Evolutionary conservation across 257 asterid species (phyloP), one percentile per base, ranked within the genome.

Genomic region (Dorcoceras hygrometricum): DNA sequence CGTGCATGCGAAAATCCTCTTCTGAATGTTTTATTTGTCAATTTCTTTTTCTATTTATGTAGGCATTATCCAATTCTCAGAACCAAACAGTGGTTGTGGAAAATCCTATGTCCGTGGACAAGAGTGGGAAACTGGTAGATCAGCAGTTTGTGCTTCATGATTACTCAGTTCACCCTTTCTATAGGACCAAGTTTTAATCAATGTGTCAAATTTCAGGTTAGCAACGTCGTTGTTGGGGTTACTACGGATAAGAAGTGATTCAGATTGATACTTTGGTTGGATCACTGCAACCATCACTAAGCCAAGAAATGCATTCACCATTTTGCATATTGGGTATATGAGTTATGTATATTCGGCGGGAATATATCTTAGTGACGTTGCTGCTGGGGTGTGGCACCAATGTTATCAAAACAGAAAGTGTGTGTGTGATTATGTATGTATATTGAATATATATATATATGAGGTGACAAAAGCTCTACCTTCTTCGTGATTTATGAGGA

Each of bases 21-120:
- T 71, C 12, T 65, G 23, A 64, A 25, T 54, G 28, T 61, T 14
- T 48, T 6, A 3, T 31, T 36, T 43, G 6, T 46, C 25, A 12
- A 23, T 22, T 22, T 63, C 20, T 59, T 16, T 19, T 63, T 24
- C n/a, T 57, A 53, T 58, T 46, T 56, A 57, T 39, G 68, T 81
- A 81, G 83, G 78, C 81, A 68, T 62, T 79, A 36, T 79, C 81
- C 67, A 77, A 54, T 77, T 76, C 83, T 19, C 84, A 77, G 77
- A 79, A 80, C 78, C 87, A 77, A 79, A 84, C 85, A 19, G 87
- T 84, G 60, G 85, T 84, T 19, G 85, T 84, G 56, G 87, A 84
- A 77, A 81, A 84, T 57, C 87, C 87, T 9, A 84, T 75, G 83
- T 77, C 89, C 8, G 81, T 81, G n/a, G 83, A 84, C 77, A 84